These are phyloP conservation scores for Exophiala lecanii-corni DNA, from an alignment of 2,329 filamentous ascomycete genomes.

Conservation along the genomic window DNA sequence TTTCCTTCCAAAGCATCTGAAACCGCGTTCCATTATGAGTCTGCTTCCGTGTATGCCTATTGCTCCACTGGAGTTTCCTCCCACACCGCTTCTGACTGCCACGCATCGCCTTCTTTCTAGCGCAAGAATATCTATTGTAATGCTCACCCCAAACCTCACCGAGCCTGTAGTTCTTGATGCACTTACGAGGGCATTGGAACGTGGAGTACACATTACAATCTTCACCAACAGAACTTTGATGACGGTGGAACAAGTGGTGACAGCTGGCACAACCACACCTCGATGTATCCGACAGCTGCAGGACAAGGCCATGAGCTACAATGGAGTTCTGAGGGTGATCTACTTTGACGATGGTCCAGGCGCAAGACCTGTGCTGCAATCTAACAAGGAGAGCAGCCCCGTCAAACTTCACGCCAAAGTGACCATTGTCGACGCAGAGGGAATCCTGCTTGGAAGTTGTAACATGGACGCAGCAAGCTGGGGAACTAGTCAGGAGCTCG, in stretches of 20 bases:
- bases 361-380: constrained; percentile 7
- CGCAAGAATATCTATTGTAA: constrained; percentile 57
- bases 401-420: constrained; percentile 71
- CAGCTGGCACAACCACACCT: constrained; percentile 68
- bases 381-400: constrained; percentile 7
- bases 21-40: constrained; percentile 63
- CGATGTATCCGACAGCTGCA: constrained; percentile 49
- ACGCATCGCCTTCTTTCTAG: constrained; percentile 57
- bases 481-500: constrained; percentile 82
- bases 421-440: constrained; percentile 64
- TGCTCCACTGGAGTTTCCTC: constrained; percentile 45
- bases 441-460: constrained; percentile 68
- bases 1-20: constrained; percentile 70
- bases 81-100: constrained; percentile 64
- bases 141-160: constrained; percentile 77
- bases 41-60: constrained; percentile 32
- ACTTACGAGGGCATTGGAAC: constrained; percentile 55
- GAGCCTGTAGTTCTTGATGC: constrained; percentile 59
- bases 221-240: constrained; percentile 67
- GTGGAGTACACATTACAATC: constrained; percentile 65
- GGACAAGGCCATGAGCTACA: constrained; percentile 23
- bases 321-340: constrained; percentile 22
- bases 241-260: constrained; percentile 75
- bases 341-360: constrained; percentile 20
- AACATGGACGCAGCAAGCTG: constrained; percentile 83